Evolutionary conservation across 2,329 filamentous ascomycete genomes (phyloP), one percentile per base, ranked within the genome.

Genomic region (Hawksworthiomyces lignivorus): DNA sequence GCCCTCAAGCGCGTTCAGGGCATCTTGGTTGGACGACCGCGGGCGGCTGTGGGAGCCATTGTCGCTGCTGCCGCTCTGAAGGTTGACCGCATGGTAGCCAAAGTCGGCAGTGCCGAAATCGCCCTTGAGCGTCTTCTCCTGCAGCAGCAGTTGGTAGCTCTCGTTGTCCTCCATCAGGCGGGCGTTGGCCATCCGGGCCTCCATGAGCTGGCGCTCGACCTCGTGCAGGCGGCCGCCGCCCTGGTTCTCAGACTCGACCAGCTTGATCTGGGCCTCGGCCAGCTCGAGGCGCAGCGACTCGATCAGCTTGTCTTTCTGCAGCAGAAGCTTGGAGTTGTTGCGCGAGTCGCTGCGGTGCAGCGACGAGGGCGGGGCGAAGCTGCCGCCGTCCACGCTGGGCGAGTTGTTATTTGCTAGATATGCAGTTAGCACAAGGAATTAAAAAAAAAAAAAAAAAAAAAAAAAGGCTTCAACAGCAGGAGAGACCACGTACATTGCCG

Each of bases 91-190:
- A n/a, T n/a, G n/a, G 55, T 80, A 83, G 67, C 86, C 79, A 61
- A 94, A 87, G 56, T 90, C 84, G 53, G 75, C 84, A 57, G 84
- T 87, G 55, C 77, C 75, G 59, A 96, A 90, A 58, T 97, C 90
- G 22, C 92, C 92, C 58, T 94, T 95, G 45, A 98, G 75, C 1
- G 92, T 97, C 71, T 88, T 90, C 62, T 97, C 89, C 57, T 88
- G 87, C 19, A 98, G 78, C 15, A 98, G 78, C 28, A 97, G 75
- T 63, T 97, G 90, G 64, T 95, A 98, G 64, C 88, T 94, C 64
- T 98, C 92, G 56, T 97, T 97, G 63, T 98, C 92, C 65, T 98
- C 92, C 85, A 96, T 92, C 49, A 98, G 70, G 34, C 89, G 80
- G 44, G 92, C 92, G 58, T 97, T 98, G 52, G 88, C 84, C 84